Evolutionary conservation across 2,329 filamentous ascomycete species (phyloP), one percentile per base, ranked within the genome.

Genomic region (Fusarium xyrophilum): DNA sequence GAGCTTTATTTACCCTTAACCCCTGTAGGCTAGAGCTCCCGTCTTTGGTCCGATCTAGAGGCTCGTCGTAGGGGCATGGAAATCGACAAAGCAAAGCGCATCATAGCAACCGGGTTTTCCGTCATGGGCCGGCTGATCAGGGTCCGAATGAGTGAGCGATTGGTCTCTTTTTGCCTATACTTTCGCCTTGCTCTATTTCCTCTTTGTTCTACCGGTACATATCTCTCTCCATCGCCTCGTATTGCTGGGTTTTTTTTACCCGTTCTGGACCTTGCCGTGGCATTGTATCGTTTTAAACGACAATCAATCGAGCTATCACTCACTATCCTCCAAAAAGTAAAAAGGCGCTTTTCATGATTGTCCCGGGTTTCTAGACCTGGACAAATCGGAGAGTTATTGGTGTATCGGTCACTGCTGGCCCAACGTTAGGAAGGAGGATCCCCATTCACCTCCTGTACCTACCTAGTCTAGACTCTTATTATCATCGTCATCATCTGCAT

Each of bases 11-110:
- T 68, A 35, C 39, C 33, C 42, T 39, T 65, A 39, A 59, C 63
- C 70, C 70, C 69, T 73, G 70, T 56, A 50, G 38, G 54, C 66
- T 68, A 61, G 53, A 69, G 52, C 65, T 66, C 60, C 62, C 56
- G 58, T n/a, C 65, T 58, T 60, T 72, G 71, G 72, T 65, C 61
- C 74, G 74, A 76, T 76, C 74, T 61, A 32, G 59, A 71, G 59
- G 53, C 23, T 48, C 55, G 55, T 57, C 60, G 65, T 65, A 55
- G 44, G 47, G 63, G 44, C 62, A 59, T 75, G 67, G 57, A 55
- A 40, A 76, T 76, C 74, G 73, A 33, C 27, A 50, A 30, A 60
- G 30, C 38, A 46, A 56, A 60, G 36, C 19, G 23, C 39, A 56
- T 50, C 32, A 32, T 25, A 56, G 44, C 43, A 36, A 40, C 43